Base-by-base conservation (phyloP, 2,329 filamentous ascomycete species). In the Diaporthe longicolla region DNA sequence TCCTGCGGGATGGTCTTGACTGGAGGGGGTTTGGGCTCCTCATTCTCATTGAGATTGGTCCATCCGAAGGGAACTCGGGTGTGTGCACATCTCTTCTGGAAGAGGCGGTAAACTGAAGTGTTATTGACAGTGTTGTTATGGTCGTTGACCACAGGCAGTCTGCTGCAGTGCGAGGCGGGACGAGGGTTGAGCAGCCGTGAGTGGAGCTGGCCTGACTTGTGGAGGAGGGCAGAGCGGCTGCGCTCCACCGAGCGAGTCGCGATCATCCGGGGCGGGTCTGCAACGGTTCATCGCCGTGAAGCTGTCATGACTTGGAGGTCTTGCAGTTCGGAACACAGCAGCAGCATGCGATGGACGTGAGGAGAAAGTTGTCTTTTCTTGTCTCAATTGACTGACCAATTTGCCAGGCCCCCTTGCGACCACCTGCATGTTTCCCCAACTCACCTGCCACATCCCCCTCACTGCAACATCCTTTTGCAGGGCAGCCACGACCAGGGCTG, bases 191-290 rank as follows among this genome's bases (percentile, higher is more conserved):
- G 40, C 40, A 43, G 40, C 40, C 40, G 40, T 17, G 40, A 43
- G 40, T 43, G 61, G 68, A 35, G 61, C 68, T 50, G 61, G 68
- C 35, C 43, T 66, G 68, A 63, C 40, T 40, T 52, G 45, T 35
- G 73, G 72, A 57, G 63, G 72, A 63, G 65, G 71, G 59, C 71
- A 50, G 65, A 70, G 48, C 48, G 32, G 63, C 63, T 9, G 45
- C 32, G 65, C 72, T 70, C 74, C 55, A 71, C 72, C 54, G 72
- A 58, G 72, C 66, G 43, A 71, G 68, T 63, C 70, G 55, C 59
- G 68, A 72, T 75, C 74, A 75, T 75, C 72, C 61, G 45, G 74
- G 61, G 74, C 72, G 71, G 59, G 68, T 69, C 73, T 55, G 50
- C 19, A 45, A 63, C 43, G 37, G 66, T 43, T 69, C 73, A 71